A percentile compares a stretch with the other conserved stretches of the same genome.
Evolutionary conservation across 139 green algal species (phyloP).

Genomic region (Haematococcus lacustris): DNA sequence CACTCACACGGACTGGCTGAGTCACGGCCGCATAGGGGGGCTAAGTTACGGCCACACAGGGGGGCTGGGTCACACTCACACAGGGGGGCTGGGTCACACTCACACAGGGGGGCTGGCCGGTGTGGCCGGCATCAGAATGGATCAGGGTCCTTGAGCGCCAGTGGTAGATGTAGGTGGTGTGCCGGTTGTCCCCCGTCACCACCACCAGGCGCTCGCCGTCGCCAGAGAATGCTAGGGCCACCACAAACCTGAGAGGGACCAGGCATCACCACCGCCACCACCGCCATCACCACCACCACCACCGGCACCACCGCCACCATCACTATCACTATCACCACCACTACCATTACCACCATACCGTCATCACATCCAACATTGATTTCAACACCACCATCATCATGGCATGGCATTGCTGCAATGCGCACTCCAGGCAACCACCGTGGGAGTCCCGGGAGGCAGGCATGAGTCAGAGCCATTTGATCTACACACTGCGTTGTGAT

Average conservation of each 20-base stretch:
- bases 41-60: too few relatives aligned
- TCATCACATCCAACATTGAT: neutral
- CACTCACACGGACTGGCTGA: too few relatives aligned
- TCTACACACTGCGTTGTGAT: neutral
- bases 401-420: neutral
- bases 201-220: slow-evolving; percentile 35
- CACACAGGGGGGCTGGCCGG: slow-evolving; percentile 47
- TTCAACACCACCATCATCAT: neutral
- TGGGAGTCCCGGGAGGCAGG: too few relatives aligned
- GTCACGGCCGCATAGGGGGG: too few relatives aligned
- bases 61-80: too few relatives aligned
- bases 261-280: neutral
- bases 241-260: slow-evolving; percentile 19
- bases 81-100: too few relatives aligned
- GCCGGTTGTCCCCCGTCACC: slow-evolving; percentile 60
- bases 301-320: neutral
- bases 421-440: too few relatives aligned
- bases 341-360: neutral
- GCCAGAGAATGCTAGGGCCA: slow-evolving; percentile 50
- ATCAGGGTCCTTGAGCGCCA: slow-evolving; percentile 44
- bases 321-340: slow-evolving; percentile 4
- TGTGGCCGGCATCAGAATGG: slow-evolving; percentile 37
- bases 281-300: neutral
- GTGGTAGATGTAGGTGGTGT: slow-evolving; percentile 57
- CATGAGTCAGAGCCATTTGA: too few relatives aligned